Evolutionary conservation across 1,139 yeast species (phyloP), one percentile per base, ranked within the genome.

Genomic region (Suhomyces bolitotheri): DNA sequence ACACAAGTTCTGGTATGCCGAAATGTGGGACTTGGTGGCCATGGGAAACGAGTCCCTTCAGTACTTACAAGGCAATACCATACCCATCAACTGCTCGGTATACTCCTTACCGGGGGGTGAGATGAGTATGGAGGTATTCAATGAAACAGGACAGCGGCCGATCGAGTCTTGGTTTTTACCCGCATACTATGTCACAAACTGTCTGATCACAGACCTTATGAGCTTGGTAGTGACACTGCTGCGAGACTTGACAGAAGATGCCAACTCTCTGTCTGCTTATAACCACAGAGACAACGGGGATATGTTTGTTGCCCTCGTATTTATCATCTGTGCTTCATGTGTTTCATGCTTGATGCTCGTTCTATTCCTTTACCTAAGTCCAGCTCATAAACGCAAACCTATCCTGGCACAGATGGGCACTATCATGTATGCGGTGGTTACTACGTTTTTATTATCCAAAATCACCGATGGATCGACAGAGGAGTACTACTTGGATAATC

Each of bases 321-420:
- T 66, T 52, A 63, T 66, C 17, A 51, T 66, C 12, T 60, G 68
- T 40, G 76, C 73, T 3, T 52, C 65, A 17, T 69, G 74, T 46
- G 62, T 60, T 13, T 62, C 75, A 3, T 57, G 72, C 23, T 78
- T 83, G 83, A 72, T 78, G 77, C 59, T 78, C 24, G 54, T 76
- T 30, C 46, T 76, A 16, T 50, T 77, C 33, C 56, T 76, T 25
- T 54, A 65, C 32, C 51, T 78, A 24, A 67, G 77, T 13, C 72
- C 78, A 0, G 36, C 44, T 9, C 51, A 52, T 34, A 73, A 71
- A 44, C 65, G 71, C 11, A 73, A 77, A 38, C 81, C 83, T 1
- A 44, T 62, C 29, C 50, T 70, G 22, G 58, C 78, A 11, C 71
- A 71, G 33, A 29, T 72, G 9, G 68, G 79, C 4, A 74, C 78